A percentile compares a stretch with the other conserved stretches of the same genome.
phyloP scores from a whole-genome alignment of 768 basidiomycete genomes.

The Boletales sp. region DNA sequence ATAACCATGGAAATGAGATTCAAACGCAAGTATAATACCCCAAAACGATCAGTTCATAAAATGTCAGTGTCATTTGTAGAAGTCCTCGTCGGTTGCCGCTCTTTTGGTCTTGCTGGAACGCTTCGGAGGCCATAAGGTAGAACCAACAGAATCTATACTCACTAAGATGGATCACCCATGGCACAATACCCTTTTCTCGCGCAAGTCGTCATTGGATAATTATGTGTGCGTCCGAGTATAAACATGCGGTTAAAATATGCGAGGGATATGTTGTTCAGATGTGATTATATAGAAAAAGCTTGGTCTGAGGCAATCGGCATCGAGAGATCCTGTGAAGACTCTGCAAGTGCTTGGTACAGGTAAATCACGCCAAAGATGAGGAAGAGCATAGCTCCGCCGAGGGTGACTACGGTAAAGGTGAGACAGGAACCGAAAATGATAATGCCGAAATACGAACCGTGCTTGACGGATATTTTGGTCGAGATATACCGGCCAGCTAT shows the following conservation, averaged over 20 bases:
- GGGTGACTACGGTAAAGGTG: conserved; percentile 57
- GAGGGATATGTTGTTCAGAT: neutral
- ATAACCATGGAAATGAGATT: too few relatives aligned
- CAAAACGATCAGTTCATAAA: too few relatives aligned
- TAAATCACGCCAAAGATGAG: conserved; percentile 80
- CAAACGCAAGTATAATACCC: too few relatives aligned
- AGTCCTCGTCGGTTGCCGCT: too few relatives aligned
- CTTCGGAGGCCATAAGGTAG: too few relatives aligned
- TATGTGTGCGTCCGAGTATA: neutral
- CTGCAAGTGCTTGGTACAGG: conserved; percentile 56
- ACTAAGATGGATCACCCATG: neutral
- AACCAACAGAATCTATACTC: too few relatives aligned
- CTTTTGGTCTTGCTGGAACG: too few relatives aligned
- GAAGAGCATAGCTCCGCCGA: conserved; percentile 80
- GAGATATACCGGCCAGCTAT: conserved; percentile 91
- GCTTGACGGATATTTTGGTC: conserved; percentile 89
- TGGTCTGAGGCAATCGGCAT: conserved; percentile 14
- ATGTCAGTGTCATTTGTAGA: too few relatives aligned
- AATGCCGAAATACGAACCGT: conserved; percentile 53
- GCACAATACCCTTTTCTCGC: neutral
- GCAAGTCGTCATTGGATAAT: neutral
- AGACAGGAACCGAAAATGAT: neutral
- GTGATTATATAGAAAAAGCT: neutral
- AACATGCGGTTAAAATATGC: conserved; percentile 1
- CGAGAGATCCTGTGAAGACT: conserved; percentile 16